Evolutionary conservation across 228 moss, liverwort and hornwort species (phyloP).

Genomic region (Sphagnum fallax): DNA sequence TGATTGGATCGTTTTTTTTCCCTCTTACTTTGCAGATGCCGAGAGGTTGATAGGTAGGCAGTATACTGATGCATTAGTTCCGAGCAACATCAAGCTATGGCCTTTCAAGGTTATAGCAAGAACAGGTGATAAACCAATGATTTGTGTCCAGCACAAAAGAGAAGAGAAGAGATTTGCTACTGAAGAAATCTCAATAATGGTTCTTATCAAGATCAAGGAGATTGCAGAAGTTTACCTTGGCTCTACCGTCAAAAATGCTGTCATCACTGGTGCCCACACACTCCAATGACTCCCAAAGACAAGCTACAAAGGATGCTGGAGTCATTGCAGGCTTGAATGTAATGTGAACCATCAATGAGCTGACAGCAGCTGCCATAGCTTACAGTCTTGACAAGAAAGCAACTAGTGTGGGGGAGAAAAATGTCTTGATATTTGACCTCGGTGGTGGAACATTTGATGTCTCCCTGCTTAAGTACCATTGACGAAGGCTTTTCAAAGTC

Average conservation of each 20-base stretch:
- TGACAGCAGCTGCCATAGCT: slow-evolving; percentile 27
- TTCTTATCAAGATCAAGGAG: slow-evolving; percentile 27
- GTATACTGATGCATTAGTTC: slow-evolving; percentile 26
- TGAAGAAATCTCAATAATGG: slow-evolving; percentile 19
- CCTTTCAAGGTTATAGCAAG: slow-evolving; percentile 42
- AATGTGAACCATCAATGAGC: slow-evolving; percentile 34
- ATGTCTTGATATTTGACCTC: slow-evolving; percentile 29
- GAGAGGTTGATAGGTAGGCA: slow-evolving; percentile 40
- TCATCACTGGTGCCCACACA: slow-evolving; percentile 26
- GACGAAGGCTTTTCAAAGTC: slow-evolving; percentile 18
- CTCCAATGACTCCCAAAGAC: slow-evolving; percentile 31
- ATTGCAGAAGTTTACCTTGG: slow-evolving; percentile 27
- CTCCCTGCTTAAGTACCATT: slow-evolving; percentile 13
- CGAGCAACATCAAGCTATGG: slow-evolving; percentile 49
- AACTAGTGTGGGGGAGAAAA: slow-evolving; percentile 24
- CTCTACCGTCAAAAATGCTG: slow-evolving; percentile 21
- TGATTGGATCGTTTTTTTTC: no score
- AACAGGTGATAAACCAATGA: slow-evolving; percentile 31
- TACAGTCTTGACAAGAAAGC: slow-evolving; percentile 40
- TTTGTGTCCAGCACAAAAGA: slow-evolving; percentile 27
- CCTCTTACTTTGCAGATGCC: slow-evolving; percentile 12
- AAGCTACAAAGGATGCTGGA: slow-evolving; percentile 33
- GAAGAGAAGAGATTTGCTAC: slow-evolving; percentile 34
- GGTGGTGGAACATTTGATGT: slow-evolving; percentile 40
- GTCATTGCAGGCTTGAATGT: slow-evolving; percentile 27